Conservation (phyloP, 2,329 filamentous ascomycete species). For the Ceratocystis destructans region DNA sequence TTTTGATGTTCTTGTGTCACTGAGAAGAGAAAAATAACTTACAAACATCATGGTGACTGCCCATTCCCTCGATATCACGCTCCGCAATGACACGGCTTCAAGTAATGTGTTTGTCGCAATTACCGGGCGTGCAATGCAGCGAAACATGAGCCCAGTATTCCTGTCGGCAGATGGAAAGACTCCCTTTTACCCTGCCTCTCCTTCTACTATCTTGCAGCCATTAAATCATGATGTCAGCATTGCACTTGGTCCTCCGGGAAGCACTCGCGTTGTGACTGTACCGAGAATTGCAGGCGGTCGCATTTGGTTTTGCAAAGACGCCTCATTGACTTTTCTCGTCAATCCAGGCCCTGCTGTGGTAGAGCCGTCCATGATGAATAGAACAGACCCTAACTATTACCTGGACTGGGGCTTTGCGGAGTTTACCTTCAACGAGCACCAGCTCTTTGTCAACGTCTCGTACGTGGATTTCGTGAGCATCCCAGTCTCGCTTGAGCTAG, state of each 20-base stretch:
- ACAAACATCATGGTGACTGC: conserved; percentile 23
- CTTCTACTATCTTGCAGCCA: conserved; percentile 35
- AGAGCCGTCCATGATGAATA: conserved; percentile 59
- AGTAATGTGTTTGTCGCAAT: conserved; percentile 52
- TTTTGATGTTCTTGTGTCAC: too few species aligned
- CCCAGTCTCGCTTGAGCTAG: conserved; percentile 45
- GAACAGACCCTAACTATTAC: conserved; percentile 46
- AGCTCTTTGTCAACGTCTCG: conserved; percentile 55
- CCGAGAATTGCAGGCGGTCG: conserved; percentile 57
- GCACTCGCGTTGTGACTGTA: conserved; percentile 46
- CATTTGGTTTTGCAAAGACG: conserved; percentile 54
- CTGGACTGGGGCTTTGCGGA: conserved; percentile 55
- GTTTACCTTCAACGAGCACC: conserved; percentile 48
- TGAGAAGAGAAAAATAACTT: conserved; percentile 15
- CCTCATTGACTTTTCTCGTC: conserved; percentile 50
- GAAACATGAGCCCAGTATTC: conserved; percentile 46
- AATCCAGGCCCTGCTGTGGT: conserved; percentile 62
- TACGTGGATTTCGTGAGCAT: conserved; percentile 63
- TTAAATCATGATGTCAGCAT: conserved; percentile 49
- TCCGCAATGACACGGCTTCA: conserved; percentile 53
- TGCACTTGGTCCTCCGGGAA: conserved; percentile 46
- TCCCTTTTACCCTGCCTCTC: conserved; percentile 50
- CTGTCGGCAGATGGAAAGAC: conserved; percentile 52
- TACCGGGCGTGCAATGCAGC: conserved; percentile 48
- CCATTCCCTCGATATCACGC: conserved; percentile 40